Evolutionary conservation across 2,329 filamentous ascomycete species (phyloP).

Genomic region (Fusarium mexicanum): DNA sequence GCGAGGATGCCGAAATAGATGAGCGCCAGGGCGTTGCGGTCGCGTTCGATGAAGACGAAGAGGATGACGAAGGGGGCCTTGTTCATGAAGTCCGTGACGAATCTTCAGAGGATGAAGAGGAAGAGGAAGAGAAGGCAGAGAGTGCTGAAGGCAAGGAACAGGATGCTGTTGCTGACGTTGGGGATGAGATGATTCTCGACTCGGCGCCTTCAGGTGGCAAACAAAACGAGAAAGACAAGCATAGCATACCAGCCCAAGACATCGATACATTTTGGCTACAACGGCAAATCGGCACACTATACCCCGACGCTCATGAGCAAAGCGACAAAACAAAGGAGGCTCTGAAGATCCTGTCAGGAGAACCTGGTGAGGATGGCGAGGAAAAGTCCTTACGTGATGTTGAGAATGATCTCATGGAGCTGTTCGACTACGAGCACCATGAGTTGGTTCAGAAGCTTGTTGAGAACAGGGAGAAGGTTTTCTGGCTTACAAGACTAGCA

Average conservation of each 20-base stretch:
- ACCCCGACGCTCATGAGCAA: constrained; percentile 90
- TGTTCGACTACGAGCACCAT: constrained; percentile 97
- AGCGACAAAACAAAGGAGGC: constrained; percentile 91
- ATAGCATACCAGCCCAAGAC: constrained; percentile 80
- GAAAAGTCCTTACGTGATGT: constrained; percentile 91
- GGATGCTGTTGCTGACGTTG: constrained; percentile 66
- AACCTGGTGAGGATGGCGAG: constrained; percentile 77
- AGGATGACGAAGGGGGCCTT: constrained; percentile 81
- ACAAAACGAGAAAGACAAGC: constrained; percentile 63
- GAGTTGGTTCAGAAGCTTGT: constrained; percentile 92
- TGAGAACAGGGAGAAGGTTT: constrained; percentile 90
- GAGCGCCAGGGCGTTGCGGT: constrained; percentile 97
- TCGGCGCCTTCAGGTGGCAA: constrained; percentile 62
- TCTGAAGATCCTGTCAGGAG: constrained; percentile 82
- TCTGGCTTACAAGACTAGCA: constrained; percentile 92
- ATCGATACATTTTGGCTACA: constrained; percentile 99
- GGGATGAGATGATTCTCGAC: constrained; percentile 89
- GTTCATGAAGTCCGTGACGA: constrained; percentile 90
- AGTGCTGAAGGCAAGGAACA: constrained; percentile 61
- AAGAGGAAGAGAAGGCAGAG: constrained; percentile 63
- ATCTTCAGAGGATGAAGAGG: constrained; percentile 82
- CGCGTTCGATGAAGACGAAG: constrained; percentile 92
- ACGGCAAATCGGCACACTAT: constrained; percentile 86
- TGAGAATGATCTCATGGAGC: constrained; percentile 97
- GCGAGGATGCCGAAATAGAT: constrained; percentile 80